A percentile compares a stretch with the other conserved stretches of the same genome.
These are phyloP conservation scores for Beauveria varroae DNA, from an alignment of 2,329 filamentous ascomycete species.

Conservation along the genomic window DNA sequence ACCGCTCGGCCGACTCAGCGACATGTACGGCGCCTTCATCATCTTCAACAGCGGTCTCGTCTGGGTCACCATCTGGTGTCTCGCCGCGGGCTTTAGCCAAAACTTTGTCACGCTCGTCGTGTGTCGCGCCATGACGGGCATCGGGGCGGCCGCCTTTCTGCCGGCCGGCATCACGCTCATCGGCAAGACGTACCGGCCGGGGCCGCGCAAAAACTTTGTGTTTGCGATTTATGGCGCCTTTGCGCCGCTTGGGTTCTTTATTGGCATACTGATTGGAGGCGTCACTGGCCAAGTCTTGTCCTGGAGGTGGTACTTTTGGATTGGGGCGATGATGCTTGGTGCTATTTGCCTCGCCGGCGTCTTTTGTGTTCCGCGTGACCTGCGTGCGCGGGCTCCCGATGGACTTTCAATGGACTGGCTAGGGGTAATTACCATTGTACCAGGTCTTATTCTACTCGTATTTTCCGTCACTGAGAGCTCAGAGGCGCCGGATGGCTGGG, in stretches of 20 bases:
- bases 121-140: constrained; percentile 59
- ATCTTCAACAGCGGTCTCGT: constrained; percentile 47
- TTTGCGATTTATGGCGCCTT: constrained; percentile 50
- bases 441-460: constrained; percentile 56
- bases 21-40: constrained; percentile 51
- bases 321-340: constrained; percentile 37
- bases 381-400: background rate
- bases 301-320: constrained; percentile 64
- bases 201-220: constrained; percentile 60
- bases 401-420: constrained; percentile 43
- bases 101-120: constrained; percentile 60
- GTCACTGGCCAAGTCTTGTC: constrained; percentile 48
- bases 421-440: constrained; percentile 45
- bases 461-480: constrained; percentile 62
- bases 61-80: constrained; percentile 58
- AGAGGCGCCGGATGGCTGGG: constrained; percentile 54
- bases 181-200: constrained; percentile 57
- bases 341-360: constrained; percentile 30
- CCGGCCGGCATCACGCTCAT: constrained; percentile 61
- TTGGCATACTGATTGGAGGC: constrained; percentile 59
- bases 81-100: constrained; percentile 57
- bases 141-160: constrained; percentile 61
- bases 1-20: constrained; percentile 48
- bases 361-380: background rate
- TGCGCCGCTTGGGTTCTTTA: constrained; percentile 48